Base-by-base conservation (phyloP, 805 yeast species). In the Candida suzukii region DNA sequence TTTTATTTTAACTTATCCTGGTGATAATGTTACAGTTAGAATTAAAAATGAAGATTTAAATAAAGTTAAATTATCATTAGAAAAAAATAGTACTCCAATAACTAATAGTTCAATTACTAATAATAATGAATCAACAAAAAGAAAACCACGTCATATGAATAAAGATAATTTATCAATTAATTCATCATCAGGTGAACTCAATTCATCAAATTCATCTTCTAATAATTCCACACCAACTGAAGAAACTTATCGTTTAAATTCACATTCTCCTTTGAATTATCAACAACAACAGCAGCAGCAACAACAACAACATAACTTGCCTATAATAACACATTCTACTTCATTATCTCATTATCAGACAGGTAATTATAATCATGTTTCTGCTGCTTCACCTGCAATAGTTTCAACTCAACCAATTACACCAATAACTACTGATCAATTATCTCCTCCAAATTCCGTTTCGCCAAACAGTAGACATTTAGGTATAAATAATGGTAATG, bases 1-100 rank as follows among this genome's bases (percentile, higher is more conserved):
- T 40, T 54, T 55, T 45, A 49, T 59, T n/a, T 40, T 58, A 14
- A 53, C 63, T 2, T 60, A 58, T 43, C 63, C 63, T 18, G 61
- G 61, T 30, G 60, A 57, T 42, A 58, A 58, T 41, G 48, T 57
- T 32, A 58, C 56, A 40, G 53, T 58, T 22, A 43, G 63, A 21
- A 49, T 57, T 21, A 51, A 55, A 38, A 52, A 44, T 35, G 52
- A 46, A 21, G 51, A 53, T 19, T 28, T 45, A 27, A 38, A 41
- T 19, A 38, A 22, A 20, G 35, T 38, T 9, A 30, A 31, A 38
- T 7, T 5, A 31, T 20, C 26, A 18, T 19, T 38, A 22, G 40
- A 21, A 12, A 16, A 38, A 11, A 19, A 17, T 6, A 22, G 16
- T 14, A 12, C 6, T 22, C 5, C 11, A 31, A 4, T 13, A 11